Base-by-base conservation (phyloP, 805 yeast genomes). In the Wickerhamiella qilinensis region DNA sequence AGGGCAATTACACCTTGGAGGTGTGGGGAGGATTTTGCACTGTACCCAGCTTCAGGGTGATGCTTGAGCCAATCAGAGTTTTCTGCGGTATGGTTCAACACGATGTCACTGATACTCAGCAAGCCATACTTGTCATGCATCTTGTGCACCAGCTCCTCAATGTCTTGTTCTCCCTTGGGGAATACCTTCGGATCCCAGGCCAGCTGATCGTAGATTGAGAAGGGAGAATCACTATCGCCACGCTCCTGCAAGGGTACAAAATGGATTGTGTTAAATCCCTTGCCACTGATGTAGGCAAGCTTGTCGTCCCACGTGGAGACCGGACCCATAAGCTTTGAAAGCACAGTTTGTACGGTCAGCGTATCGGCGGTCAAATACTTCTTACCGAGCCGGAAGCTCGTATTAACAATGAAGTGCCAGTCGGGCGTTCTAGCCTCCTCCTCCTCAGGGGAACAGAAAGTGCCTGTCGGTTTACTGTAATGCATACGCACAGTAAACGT, bases 231-330 rank as follows among this genome's bases (percentile, higher is more conserved):
- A 1, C 94, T 81, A 44, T 68, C 78, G 25, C 98, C 98, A 40
- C 97, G 68, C 45, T 75, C 62, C 58, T 88, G 95, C 48, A 88
- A 64, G 0, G 98, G 98, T 4, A 96, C 86, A 56, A 88, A 88
- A 62, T 88, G 98, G 33, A 91, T 65, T 95, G 88, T 83, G 57
- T 91, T 91, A 63, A 88, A 88, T 17, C 91, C 86, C 57, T 91
- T 91, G 7, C 59, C 54, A 14, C 76, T 59, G 33, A 88, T 69
- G 34, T 69, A 69, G 1, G 56, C 54, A 42, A 88, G 80, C 40
- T 80, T 62, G 1, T 59, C 54, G 40, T 72, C 71, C 97, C 97
- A 88, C 2, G 56, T 54, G 20, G 20, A 30, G 25, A 66, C 54
- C 2, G 72, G 68, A 2, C 96, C 95, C 60, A 86, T 71, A 88